A percentile compares a stretch with the other conserved stretches of the same genome.
These are phyloP conservation scores for Zoysia matrella DNA, from an alignment of 202 grass and related monocot genomes.

Conservation along the genomic window DNA sequence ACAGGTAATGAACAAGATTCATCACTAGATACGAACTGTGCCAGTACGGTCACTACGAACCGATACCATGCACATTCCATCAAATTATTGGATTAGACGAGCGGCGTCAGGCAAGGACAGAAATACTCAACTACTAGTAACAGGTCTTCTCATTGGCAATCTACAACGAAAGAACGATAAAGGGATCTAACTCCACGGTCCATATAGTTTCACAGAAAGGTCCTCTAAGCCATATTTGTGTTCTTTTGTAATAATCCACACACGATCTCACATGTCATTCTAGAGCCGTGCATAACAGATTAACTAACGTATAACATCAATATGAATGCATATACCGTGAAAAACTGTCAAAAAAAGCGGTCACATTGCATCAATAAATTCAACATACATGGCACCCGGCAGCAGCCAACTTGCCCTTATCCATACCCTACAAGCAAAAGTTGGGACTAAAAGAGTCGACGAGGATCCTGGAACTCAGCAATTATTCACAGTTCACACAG, in stretches of 20 bases:
- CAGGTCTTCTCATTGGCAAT: not conserved
- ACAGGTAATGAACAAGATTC: not conserved
- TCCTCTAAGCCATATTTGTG: not conserved
- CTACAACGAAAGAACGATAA: not conserved
- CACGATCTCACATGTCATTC: not conserved
- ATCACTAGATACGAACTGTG: conserved; percentile 23
- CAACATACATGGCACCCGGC: conserved; percentile 31
- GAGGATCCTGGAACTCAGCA: not conserved
- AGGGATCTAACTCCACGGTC: too few species aligned
- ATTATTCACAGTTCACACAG: conserved; percentile 6
- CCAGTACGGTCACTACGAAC: not conserved
- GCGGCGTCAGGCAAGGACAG: not conserved
- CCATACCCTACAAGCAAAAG: conserved; percentile 33
- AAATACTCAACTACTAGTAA: not conserved
- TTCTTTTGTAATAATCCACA: not conserved
- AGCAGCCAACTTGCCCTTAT: conserved; percentile 36
- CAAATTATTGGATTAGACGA: conserved; percentile 17
- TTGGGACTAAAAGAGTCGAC: conserved; percentile 28
- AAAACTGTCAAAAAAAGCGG: conserved; percentile 29
- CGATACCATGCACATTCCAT: conserved; percentile 1
- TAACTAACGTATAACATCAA: not conserved
- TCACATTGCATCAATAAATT: conserved; percentile 43
- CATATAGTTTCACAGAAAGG: not conserved
- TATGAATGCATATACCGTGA: conserved; percentile 18
- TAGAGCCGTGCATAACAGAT: not conserved